These are phyloP conservation scores for Stagonosporopsis chrysanthemi DNA, from an alignment of 2,329 filamentous ascomycete genomes.

Conservation along the genomic window DNA sequence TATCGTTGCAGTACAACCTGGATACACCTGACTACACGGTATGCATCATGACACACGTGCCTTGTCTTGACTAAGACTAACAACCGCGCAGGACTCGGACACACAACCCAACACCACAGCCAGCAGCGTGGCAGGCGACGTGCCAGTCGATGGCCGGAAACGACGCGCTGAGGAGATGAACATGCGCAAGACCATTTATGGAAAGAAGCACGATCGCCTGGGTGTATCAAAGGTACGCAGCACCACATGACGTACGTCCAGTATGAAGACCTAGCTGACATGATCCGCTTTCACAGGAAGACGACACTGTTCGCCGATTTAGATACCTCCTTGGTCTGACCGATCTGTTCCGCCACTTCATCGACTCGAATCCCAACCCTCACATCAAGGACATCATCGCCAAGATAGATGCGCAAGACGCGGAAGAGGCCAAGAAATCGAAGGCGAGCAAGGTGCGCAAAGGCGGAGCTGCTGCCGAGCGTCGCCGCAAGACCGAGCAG, in stretches of 20 bases:
- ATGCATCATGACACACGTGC: slow-evolving; percentile 26
- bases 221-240: slow-evolving; percentile 85
- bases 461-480: slow-evolving; percentile 80
- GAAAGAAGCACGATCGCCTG: slow-evolving; percentile 90
- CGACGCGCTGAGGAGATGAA: slow-evolving; percentile 86
- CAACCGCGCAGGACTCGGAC: slow-evolving; percentile 64
- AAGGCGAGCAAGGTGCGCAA: slow-evolving; percentile 81
- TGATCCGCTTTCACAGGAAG: slow-evolving; percentile 68
- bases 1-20: slow-evolving; percentile 55
- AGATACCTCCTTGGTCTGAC: slow-evolving; percentile 93
- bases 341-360: slow-evolving; percentile 97
- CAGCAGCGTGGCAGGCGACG: slow-evolving; percentile 85
- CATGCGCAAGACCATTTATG: slow-evolving; percentile 88
- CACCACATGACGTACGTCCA: slow-evolving; percentile 1
- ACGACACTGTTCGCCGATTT: slow-evolving; percentile 93
- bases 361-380: slow-evolving; percentile 95
- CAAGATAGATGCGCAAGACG: slow-evolving; percentile 93
- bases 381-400: slow-evolving; percentile 92
- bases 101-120: slow-evolving; percentile 73
- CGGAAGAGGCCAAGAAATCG: slow-evolving; percentile 69
- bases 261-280: slow-evolving; percentile 14
- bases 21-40: slow-evolving; percentile 70
- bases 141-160: slow-evolving; percentile 77
- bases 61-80: slow-evolving; percentile 25
- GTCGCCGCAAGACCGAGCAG: slow-evolving; percentile 89